phyloP scores from a whole-genome alignment of 2,329 filamentous ascomycete genomes.

The Beauveria sp. region DNA sequence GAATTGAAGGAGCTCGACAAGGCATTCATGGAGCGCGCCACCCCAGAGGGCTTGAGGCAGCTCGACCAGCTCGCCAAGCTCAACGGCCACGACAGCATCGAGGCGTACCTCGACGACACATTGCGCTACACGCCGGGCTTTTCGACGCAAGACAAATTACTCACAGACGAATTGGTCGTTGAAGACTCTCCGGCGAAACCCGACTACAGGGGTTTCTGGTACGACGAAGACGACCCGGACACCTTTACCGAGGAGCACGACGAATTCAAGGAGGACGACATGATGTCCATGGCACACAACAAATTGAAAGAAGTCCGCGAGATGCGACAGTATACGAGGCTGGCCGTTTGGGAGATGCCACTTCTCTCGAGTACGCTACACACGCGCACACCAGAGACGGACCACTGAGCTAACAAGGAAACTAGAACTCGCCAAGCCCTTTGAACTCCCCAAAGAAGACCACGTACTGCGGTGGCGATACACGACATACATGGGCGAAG shows the following conservation, averaged over 20 bases:
- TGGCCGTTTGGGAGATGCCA: slow-evolving; percentile 94
- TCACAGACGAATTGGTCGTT: slow-evolving; percentile 25
- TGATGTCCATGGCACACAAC: slow-evolving; percentile 72
- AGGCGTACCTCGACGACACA: slow-evolving; percentile 23
- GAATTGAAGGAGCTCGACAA: slow-evolving; percentile 25
- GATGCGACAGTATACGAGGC: slow-evolving; percentile 76
- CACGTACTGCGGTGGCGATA: slow-evolving; percentile 88
- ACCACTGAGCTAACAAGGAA: slow-evolving; percentile 14
- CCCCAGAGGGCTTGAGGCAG: slow-evolving; percentile 25
- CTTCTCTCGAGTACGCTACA: slow-evolving; percentile 65
- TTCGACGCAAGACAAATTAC: slow-evolving; percentile 23
- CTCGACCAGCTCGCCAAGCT: slow-evolving; percentile 29
- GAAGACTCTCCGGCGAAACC: slow-evolving; percentile 26
- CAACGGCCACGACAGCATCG: slow-evolving; percentile 26
- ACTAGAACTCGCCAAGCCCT: slow-evolving; percentile 77
- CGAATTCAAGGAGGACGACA: slow-evolving; percentile 72
- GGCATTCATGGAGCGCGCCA: slow-evolving; percentile 22
- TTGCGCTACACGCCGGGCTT: slow-evolving; percentile 23
- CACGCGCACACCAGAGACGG: not conserved
- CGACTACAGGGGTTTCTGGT: slow-evolving; percentile 39
- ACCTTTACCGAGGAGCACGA: slow-evolving; percentile 45
- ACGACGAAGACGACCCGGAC: slow-evolving; percentile 41
- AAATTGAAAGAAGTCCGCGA: slow-evolving; percentile 87
- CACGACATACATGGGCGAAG: slow-evolving; percentile 92
- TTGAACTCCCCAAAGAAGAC: slow-evolving; percentile 58